These are phyloP conservation scores for Hypoxylon sp. DNA, from an alignment of 2,329 filamentous ascomycete species.

Conservation along the genomic window DNA sequence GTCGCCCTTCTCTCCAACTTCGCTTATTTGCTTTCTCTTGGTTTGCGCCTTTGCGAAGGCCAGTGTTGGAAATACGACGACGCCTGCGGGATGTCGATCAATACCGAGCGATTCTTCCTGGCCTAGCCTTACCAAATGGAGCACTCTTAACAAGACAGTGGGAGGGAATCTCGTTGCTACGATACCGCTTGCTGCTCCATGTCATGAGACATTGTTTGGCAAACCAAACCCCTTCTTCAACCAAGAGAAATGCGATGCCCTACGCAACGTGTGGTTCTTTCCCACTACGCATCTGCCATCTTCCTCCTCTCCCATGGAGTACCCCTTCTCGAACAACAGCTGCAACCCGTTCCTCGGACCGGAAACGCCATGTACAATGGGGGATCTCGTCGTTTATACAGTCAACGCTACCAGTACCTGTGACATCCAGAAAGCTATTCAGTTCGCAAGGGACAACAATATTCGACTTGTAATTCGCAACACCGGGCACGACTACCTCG, in stretches of 20 bases:
- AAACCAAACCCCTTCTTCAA: neutral
- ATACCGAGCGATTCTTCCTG: neutral
- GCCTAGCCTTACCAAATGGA: neutral
- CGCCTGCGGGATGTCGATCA: too few species aligned
- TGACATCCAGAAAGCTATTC: neutral
- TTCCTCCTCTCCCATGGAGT: slow-evolving; percentile 7
- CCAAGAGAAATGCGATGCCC: neutral
- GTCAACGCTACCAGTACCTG: neutral
- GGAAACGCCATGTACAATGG: slow-evolving; percentile 2
- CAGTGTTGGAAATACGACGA: too few species aligned
- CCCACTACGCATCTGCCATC: slow-evolving; percentile 1
- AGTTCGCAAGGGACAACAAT: neutral
- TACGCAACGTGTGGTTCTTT: slow-evolving; percentile 2
- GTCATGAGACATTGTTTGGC: neutral
- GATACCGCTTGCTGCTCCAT: slow-evolving; percentile 13
- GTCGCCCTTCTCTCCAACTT: too few species aligned
- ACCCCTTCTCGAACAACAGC: slow-evolving; percentile 8
- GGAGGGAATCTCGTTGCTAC: neutral
- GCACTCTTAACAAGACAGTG: neutral
- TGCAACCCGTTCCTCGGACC: slow-evolving; percentile 7
- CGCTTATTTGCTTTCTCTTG: too few species aligned
- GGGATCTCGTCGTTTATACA: neutral
- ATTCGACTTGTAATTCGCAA: neutral
- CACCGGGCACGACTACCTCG: neutral
- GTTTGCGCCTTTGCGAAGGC: too few species aligned